phyloP scores from a whole-genome alignment of 1,284 basidiomycete species.

The Cutaneotrichosporon dermatis region DNA sequence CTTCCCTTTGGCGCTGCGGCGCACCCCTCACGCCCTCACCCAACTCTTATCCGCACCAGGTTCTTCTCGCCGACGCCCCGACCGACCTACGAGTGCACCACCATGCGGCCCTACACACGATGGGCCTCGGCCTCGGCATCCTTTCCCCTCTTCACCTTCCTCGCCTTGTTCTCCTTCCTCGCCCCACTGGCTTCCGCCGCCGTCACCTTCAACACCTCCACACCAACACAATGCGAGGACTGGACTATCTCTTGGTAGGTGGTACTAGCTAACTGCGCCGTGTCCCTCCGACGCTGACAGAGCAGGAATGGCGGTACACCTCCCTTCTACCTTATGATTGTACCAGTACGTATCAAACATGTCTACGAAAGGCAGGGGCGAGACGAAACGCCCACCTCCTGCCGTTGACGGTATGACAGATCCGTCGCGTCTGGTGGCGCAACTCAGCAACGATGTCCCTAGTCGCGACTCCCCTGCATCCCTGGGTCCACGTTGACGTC shows the following conservation, averaged over 20 bases:
- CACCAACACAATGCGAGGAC: constrained; percentile 37
- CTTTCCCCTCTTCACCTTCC: neutral
- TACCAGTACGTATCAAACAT: constrained; percentile 30
- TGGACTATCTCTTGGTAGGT: constrained; percentile 39
- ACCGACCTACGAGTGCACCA: too few relatives aligned
- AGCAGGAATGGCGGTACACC: constrained; percentile 36
- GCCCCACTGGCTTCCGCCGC: neutral
- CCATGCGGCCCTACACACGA: too few relatives aligned
- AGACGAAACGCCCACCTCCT: too few relatives aligned
- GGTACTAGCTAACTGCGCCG: too few relatives aligned
- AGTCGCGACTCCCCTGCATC: neutral
- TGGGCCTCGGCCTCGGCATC: too few relatives aligned
- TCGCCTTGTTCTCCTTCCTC: neutral
- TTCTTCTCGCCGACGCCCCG: too few relatives aligned
- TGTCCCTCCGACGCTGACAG: constrained; percentile 2
- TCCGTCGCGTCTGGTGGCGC: too few relatives aligned
- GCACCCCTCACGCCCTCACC: too few relatives aligned
- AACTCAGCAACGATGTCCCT: too few relatives aligned
- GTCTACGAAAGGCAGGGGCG: neutral
- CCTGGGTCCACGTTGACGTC: neutral
- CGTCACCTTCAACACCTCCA: constrained; percentile 32
- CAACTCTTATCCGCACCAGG: too few relatives aligned
- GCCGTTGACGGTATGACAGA: too few relatives aligned
- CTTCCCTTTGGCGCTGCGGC: too few relatives aligned
- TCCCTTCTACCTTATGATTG: constrained; percentile 34